phyloP scores from a whole-genome alignment of 78 protist genomes.

The Tieghemostelium lacteum region DNA sequence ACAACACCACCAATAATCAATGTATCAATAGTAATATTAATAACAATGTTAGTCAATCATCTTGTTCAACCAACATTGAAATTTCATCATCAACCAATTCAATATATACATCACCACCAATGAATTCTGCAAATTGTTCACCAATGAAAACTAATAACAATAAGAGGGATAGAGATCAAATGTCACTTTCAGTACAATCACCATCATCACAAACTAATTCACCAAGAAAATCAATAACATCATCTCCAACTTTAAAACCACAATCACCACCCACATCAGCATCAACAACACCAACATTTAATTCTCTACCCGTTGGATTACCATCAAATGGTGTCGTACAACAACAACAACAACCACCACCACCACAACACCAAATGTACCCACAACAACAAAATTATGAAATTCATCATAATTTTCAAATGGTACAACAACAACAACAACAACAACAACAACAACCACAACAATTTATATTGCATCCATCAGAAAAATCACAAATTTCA shows the following conservation, averaged over 20 bases:
- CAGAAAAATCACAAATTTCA: background rate
- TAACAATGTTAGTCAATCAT: too few relatives aligned
- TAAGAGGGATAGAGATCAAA: too few relatives aligned
- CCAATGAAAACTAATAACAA: background rate
- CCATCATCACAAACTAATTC: background rate
- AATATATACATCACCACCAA: background rate
- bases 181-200: background rate
- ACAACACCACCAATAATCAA: background rate
- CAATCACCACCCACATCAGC: constrained; percentile 5
- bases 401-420: background rate
- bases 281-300: background rate
- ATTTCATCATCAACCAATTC: background rate
- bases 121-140: background rate
- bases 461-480: too few relatives aligned
- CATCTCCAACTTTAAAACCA: background rate
- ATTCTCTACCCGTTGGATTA: background rate
- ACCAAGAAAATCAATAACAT: background rate
- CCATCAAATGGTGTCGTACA: background rate
- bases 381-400: background rate
- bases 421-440: background rate
- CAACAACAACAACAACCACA: too few relatives aligned
- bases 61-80: background rate
- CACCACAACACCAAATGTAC: background rate
- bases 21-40: background rate
- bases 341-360: too few relatives aligned